Evolutionary conservation across 768 basidiomycete species (phyloP).

Genomic region (Russula foetens): DNA sequence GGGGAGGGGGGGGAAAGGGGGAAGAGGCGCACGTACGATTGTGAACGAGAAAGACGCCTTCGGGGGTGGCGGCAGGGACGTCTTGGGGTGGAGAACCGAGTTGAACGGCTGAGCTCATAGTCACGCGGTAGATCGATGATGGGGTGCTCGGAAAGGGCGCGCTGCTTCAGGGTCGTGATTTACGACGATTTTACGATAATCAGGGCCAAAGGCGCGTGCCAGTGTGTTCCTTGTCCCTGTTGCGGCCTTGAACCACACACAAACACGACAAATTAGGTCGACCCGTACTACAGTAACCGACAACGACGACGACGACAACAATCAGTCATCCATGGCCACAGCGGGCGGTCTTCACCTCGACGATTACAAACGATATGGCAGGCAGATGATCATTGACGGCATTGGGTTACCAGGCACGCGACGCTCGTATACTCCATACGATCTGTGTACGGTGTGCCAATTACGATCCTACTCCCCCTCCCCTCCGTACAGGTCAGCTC

Average conservation of each 20-base stretch:
- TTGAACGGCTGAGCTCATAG: conserved; percentile 9
- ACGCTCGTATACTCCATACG: not conserved
- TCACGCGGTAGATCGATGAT: not conserved
- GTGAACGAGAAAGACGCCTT: conserved; percentile 34
- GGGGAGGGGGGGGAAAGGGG: too few relatives aligned
- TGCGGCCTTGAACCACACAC: too few relatives aligned
- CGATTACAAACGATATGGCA: conserved; percentile 87
- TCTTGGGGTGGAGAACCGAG: not conserved
- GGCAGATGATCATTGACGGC: conserved; percentile 91
- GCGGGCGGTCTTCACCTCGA: conserved; percentile 28
- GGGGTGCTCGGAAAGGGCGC: too few relatives aligned
- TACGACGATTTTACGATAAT: too few relatives aligned
- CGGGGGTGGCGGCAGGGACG: conserved; percentile 19
- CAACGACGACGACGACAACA: too few relatives aligned
- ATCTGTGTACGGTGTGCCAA: too few relatives aligned
- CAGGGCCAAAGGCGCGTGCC: too few relatives aligned
- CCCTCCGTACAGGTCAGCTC: conserved; percentile 55
- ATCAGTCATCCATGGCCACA: not conserved
- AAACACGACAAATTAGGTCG: too few relatives aligned
- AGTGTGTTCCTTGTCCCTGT: too few relatives aligned
- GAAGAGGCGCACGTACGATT: conserved; percentile 24
- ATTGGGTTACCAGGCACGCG: conserved; percentile 77
- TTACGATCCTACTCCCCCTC: too few relatives aligned
- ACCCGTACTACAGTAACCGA: too few relatives aligned
- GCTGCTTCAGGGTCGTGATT: too few relatives aligned